phyloP scores from a whole-genome alignment of 2,329 filamentous ascomycete genomes.

The Microsporum ferrugineum region DNA sequence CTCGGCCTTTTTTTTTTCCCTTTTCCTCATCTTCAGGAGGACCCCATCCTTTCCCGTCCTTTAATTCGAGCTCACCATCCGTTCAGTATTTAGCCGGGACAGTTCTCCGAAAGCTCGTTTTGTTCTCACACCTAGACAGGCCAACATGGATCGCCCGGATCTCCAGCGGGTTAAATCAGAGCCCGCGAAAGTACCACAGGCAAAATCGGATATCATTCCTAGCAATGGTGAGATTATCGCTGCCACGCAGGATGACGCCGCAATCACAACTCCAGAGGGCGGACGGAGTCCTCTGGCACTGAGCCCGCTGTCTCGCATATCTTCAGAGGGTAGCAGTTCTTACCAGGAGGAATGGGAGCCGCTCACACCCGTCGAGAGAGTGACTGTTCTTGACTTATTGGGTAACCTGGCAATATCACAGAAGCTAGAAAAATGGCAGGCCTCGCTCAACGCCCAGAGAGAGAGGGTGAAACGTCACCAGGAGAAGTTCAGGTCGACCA shows the following conservation, averaged over 20 bases:
- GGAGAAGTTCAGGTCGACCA: slow-evolving; percentile 64
- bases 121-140: neutral
- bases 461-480: slow-evolving; percentile 74
- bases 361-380: slow-evolving; percentile 75
- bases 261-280: neutral
- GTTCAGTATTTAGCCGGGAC: neutral
- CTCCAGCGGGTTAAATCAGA: slow-evolving; percentile 8
- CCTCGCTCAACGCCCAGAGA: slow-evolving; percentile 67
- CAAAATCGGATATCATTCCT: neutral
- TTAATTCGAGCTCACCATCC: neutral
- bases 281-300: slow-evolving; percentile 1
- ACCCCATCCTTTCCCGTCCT: neutral
- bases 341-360: slow-evolving; percentile 81
- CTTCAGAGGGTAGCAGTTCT: slow-evolving; percentile 59
- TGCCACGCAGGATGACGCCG: neutral
- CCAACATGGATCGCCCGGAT: neutral
- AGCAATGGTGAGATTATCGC: neutral
- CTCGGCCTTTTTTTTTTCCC: slow-evolving; percentile 24
- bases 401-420: slow-evolving; percentile 86
- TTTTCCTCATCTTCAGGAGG: neutral
- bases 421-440: slow-evolving; percentile 81
- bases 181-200: slow-evolving; percentile 2
- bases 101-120: neutral
- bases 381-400: slow-evolving; percentile 84
- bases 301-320: slow-evolving; percentile 52